Percentiles rank a stretch among this genome's conserved stretches.
phyloP scores from a whole-genome alignment of 352 stramenopile species.

The Poterioochromonas sp. region DNA sequence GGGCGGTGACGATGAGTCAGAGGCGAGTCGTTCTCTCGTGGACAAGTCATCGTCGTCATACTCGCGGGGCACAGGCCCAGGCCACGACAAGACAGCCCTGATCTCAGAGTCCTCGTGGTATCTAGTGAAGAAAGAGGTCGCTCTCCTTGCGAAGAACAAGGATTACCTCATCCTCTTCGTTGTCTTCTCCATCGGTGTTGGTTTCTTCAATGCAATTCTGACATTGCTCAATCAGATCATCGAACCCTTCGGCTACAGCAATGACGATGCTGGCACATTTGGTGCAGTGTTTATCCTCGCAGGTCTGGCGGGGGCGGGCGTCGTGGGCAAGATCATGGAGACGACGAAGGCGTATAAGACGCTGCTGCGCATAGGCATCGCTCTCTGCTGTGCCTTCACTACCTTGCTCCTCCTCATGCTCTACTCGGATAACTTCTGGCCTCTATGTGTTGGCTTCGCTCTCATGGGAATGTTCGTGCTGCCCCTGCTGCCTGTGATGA shows the following conservation, averaged over 20 bases:
- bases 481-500: slow-evolving; percentile 16
- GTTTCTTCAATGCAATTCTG: slow-evolving; percentile 47
- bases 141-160: slow-evolving; percentile 28
- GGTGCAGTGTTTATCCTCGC: slow-evolving; percentile 42
- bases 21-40: not conserved
- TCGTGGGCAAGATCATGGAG: slow-evolving; percentile 34
- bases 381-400: slow-evolving; percentile 15
- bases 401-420: slow-evolving; percentile 34
- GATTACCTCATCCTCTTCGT: slow-evolving; percentile 39
- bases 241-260: slow-evolving; percentile 36
- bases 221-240: slow-evolving; percentile 46
- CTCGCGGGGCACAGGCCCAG: not conserved
- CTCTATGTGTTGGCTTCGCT: not conserved
- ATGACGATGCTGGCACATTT: slow-evolving; percentile 46
- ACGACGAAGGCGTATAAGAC: slow-evolving; percentile 37
- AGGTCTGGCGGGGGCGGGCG: slow-evolving; percentile 39
- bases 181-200: slow-evolving; percentile 41
- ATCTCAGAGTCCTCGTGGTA: not conserved
- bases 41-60: not conserved
- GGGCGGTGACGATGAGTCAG: not conserved
- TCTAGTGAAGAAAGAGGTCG: not conserved
- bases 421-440: slow-evolving; percentile 2
- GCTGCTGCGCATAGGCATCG: slow-evolving; percentile 33
- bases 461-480: slow-evolving; percentile 12
- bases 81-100: not conserved